A percentile compares a stretch with the other conserved stretches of the same genome.
phyloP scores from a whole-genome alignment of 345 rosid species.

The Murraya paniculata region DNA sequence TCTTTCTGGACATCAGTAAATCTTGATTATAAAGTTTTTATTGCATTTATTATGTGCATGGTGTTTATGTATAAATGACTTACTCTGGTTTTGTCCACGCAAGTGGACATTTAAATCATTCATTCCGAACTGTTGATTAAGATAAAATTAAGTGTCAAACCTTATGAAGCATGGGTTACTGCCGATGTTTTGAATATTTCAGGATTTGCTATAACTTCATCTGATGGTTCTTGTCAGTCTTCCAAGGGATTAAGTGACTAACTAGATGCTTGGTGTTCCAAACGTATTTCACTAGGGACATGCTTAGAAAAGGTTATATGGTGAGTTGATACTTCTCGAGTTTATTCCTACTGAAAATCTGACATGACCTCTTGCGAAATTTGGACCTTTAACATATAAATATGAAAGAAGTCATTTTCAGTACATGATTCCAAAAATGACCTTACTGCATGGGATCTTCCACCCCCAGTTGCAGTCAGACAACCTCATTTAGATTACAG shows the following conservation, averaged over 20 bases:
- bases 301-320: neutral
- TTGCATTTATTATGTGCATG: neutral
- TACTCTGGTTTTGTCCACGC: neutral
- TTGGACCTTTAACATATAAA: neutral
- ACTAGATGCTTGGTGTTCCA: neutral
- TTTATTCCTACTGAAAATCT: neutral
- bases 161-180: neutral
- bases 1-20: neutral
- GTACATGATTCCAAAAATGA: neutral
- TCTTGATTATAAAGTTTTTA: neutral
- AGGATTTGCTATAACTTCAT: neutral
- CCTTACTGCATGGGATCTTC: neutral
- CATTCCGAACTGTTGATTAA: neutral
- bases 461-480: neutral
- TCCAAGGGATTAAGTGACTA: neutral
- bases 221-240: neutral
- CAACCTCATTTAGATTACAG: neutral
- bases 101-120: neutral
- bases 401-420: neutral
- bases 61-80: neutral
- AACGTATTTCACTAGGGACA: neutral
- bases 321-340: too few species aligned
- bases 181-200: too few species aligned
- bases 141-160: neutral
- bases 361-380: neutral